Evolutionary conservation across 2,329 filamentous ascomycete genomes (phyloP).

Genomic region (Aspergillus melleus): DNA sequence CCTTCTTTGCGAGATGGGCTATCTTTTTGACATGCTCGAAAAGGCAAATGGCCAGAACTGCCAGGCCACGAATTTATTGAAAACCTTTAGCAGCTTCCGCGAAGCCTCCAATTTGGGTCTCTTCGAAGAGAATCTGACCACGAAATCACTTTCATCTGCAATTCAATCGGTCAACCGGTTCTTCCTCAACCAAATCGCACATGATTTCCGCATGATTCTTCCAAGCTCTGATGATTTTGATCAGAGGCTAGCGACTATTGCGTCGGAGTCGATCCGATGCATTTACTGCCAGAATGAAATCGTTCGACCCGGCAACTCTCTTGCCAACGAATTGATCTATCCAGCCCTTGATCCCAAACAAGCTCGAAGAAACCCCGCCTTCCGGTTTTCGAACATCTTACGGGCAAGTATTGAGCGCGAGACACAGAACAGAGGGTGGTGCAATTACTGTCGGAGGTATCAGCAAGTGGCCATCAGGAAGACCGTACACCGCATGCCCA

Average conservation of each 20-base stretch:
- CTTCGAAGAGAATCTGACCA: slow-evolving; percentile 78
- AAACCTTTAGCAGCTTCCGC: slow-evolving; percentile 79
- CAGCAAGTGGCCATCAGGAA: slow-evolving; percentile 84
- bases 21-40: slow-evolving; percentile 95
- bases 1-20: slow-evolving; percentile 90
- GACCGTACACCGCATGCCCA: slow-evolving; percentile 76
- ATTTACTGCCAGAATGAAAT: slow-evolving; percentile 86
- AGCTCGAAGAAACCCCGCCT: slow-evolving; percentile 48
- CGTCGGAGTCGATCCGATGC: slow-evolving; percentile 67
- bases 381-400: slow-evolving; percentile 82
- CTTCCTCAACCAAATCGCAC: slow-evolving; percentile 74
- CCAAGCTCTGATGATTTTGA: slow-evolving; percentile 67
- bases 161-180: slow-evolving; percentile 86
- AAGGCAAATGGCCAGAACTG: slow-evolving; percentile 93
- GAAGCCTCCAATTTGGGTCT: slow-evolving; percentile 76
- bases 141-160: slow-evolving; percentile 73
- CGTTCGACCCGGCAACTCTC: slow-evolving; percentile 72
- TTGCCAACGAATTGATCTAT: slow-evolving; percentile 85
- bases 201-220: slow-evolving; percentile 71
- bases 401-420: slow-evolving; percentile 90
- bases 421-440: slow-evolving; percentile 89
- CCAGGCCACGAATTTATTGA: slow-evolving; percentile 92
- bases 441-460: slow-evolving; percentile 84
- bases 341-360: slow-evolving; percentile 59
- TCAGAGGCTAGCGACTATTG: slow-evolving; percentile 55